phyloP scores from a whole-genome alignment of 257 asterid genomes.

The Gynochthodes officinalis region DNA sequence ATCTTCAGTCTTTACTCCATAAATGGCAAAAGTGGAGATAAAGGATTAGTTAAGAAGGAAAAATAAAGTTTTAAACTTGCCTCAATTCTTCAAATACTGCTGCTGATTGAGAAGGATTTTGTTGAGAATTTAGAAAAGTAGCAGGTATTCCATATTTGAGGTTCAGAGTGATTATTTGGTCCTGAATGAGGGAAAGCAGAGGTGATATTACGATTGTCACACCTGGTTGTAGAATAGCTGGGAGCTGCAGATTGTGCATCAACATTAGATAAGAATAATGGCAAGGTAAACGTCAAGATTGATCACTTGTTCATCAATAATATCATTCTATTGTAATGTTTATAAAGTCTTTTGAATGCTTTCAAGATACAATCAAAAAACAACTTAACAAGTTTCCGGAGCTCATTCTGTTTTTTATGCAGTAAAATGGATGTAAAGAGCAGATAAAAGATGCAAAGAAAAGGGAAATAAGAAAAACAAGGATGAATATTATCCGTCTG shows the following conservation, averaged over 20 bases:
- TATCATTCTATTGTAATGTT: background rate
- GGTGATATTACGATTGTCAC: constrained; percentile 94
- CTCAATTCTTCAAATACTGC: constrained; percentile 82
- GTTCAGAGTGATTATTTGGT: constrained; percentile 89
- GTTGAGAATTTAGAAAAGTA: constrained; percentile 95
- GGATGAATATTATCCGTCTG: background rate
- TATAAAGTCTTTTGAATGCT: background rate
- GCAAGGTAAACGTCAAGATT: background rate
- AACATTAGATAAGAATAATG: constrained; percentile 12
- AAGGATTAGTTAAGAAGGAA: constrained; percentile 2
- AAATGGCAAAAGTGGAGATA: background rate
- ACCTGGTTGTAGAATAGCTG: constrained; percentile 80
- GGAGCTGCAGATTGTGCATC: constrained; percentile 60
- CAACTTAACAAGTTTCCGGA: background rate
- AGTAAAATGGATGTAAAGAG: background rate
- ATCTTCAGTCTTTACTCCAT: background rate
- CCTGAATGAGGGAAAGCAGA: constrained; percentile 96
- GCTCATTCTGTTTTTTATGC: background rate
- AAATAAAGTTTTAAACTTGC: constrained; percentile 32
- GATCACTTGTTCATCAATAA: constrained; percentile 5
- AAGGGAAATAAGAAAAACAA: background rate
- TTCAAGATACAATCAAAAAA: background rate
- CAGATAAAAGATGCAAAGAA: background rate
- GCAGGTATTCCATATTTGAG: constrained; percentile 89
- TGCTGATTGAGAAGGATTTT: constrained; percentile 72